A percentile compares a stretch with the other conserved stretches of the same genome.
Conservation (phyloP, 352 stramenopile genomes). For the Stramenopiles sp. region DNA sequence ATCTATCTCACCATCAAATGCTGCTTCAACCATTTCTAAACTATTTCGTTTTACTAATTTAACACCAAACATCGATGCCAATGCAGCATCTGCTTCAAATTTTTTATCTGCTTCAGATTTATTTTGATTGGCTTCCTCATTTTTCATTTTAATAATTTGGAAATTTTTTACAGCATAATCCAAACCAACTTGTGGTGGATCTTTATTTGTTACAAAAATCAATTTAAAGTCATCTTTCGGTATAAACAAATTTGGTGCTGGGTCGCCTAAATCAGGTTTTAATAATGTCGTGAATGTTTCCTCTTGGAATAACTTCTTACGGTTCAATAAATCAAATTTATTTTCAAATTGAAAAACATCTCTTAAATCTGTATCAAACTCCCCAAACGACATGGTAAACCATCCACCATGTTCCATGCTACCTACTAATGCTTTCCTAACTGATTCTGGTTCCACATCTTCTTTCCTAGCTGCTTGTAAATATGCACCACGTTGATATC, state of each 20-base stretch:
- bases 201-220: slow-evolving; percentile 35
- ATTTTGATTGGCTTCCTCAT: background rate
- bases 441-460: slow-evolving; percentile 38
- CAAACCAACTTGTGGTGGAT: slow-evolving; percentile 14
- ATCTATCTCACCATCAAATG: slow-evolving; percentile 58
- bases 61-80: background rate
- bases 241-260: slow-evolving; percentile 33
- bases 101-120: background rate
- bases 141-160: slow-evolving; percentile 8
- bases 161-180: background rate
- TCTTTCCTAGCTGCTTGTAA: slow-evolving; percentile 44
- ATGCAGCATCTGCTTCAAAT: background rate
- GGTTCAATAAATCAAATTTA: slow-evolving; percentile 33
- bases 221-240: slow-evolving; percentile 61
- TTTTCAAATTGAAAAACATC: background rate
- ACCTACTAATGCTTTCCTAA: slow-evolving; percentile 45
- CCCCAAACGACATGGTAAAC: slow-evolving; percentile 3
- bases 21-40: slow-evolving; percentile 51
- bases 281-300: slow-evolving; percentile 28
- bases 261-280: slow-evolving; percentile 31
- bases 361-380: background rate
- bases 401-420: background rate
- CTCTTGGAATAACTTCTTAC: slow-evolving; percentile 38
- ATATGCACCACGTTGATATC: slow-evolving; percentile 58
- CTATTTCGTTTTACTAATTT: slow-evolving; percentile 28